Conservation (phyloP, 2,329 filamentous ascomycete species). For the Aspergillus felis region DNA sequence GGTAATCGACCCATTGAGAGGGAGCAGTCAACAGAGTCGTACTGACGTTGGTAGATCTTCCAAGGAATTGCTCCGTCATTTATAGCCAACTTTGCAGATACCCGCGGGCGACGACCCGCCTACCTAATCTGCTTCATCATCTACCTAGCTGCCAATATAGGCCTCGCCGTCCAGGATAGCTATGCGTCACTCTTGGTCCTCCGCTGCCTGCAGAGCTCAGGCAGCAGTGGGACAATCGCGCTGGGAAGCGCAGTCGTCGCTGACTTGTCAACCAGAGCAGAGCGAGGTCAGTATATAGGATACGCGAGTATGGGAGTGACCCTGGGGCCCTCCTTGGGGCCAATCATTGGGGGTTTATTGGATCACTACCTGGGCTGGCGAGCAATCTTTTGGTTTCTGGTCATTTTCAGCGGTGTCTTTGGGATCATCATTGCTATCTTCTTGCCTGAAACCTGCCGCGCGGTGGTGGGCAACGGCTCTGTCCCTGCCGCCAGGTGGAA, state of each 20-base stretch:
- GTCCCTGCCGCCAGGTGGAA: slow-evolving; percentile 22
- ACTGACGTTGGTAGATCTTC: slow-evolving; percentile 40
- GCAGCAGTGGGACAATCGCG: slow-evolving; percentile 67
- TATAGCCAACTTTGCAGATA: slow-evolving; percentile 60
- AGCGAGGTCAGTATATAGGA: slow-evolving; percentile 71
- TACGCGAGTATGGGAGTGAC: slow-evolving; percentile 59
- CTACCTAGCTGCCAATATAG: slow-evolving; percentile 35
- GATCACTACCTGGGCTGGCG: slow-evolving; percentile 63
- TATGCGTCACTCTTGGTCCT: slow-evolving; percentile 34
- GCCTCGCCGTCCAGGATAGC: slow-evolving; percentile 33
- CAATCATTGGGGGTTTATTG: slow-evolving; percentile 62
- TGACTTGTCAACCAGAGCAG: slow-evolving; percentile 64
- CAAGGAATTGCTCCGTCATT: slow-evolving; percentile 60
- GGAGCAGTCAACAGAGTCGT: not conserved
- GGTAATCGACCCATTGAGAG: no score
- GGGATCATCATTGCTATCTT: slow-evolving; percentile 55
- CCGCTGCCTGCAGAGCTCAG: slow-evolving; percentile 35
- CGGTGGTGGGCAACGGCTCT: slow-evolving; percentile 35
- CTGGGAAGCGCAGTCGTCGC: slow-evolving; percentile 68
- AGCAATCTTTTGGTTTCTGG: slow-evolving; percentile 67
- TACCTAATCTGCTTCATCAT: slow-evolving; percentile 55
- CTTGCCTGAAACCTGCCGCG: slow-evolving; percentile 49
- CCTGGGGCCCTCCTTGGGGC: slow-evolving; percentile 48
- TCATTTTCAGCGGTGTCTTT: slow-evolving; percentile 44
- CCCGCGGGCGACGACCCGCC: slow-evolving; percentile 58